Evolutionary conservation across 345 rosid genomes (phyloP).

Genomic region (Euphorbia tirucalli): DNA sequence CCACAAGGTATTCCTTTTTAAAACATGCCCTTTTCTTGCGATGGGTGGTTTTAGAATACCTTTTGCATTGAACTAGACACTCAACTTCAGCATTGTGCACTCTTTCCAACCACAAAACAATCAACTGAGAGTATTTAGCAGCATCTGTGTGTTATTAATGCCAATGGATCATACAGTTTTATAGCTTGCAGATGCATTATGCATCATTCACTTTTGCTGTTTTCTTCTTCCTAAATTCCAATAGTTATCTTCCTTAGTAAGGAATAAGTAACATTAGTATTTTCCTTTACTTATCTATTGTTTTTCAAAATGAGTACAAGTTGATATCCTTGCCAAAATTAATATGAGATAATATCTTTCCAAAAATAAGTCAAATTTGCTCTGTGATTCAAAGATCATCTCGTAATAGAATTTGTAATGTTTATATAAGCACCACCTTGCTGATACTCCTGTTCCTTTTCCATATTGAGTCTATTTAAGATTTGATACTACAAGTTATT

Average conservation of each 20-base stretch:
- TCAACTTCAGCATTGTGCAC: too few relatives aligned
- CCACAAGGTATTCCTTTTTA: too few relatives aligned
- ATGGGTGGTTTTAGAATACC: too few relatives aligned
- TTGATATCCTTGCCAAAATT: background rate
- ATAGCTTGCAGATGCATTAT: background rate
- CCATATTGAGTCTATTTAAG: slow-evolving; percentile 9
- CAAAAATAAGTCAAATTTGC: too few relatives aligned
- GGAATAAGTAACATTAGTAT: background rate
- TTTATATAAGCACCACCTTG: background rate
- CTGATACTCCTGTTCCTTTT: background rate
- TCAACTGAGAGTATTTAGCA: background rate
- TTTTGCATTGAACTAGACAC: too few relatives aligned
- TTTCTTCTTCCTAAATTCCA: background rate
- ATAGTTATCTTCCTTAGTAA: background rate
- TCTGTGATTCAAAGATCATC: background rate
- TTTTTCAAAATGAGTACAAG: background rate
- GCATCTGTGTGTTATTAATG: background rate
- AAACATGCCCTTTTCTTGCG: too few relatives aligned
- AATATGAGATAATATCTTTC: too few relatives aligned
- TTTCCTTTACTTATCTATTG: background rate
- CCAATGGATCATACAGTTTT: background rate
- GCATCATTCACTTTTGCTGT: background rate
- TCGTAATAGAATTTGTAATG: background rate
- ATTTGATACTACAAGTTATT: background rate
- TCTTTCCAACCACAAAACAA: too few relatives aligned